Conservation (phyloP, 1,284 basidiomycete genomes). For the Singerocomus rubriflavus region DNA sequence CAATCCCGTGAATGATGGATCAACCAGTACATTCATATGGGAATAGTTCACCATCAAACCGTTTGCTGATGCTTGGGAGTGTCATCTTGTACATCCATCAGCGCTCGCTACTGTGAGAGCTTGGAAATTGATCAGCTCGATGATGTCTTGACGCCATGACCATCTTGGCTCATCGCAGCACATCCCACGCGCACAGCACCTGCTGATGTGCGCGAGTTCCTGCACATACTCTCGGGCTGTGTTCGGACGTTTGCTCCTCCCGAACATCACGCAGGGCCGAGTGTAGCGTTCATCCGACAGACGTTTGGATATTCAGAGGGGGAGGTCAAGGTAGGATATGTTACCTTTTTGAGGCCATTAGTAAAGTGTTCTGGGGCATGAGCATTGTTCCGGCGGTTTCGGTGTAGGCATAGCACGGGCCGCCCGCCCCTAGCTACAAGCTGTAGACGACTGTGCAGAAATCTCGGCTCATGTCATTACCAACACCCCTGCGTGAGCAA, state of each 20-base stretch:
- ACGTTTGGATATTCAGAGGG: conserved; percentile 80
- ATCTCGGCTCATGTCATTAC: conserved; percentile 63
- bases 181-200: conserved; percentile 62
- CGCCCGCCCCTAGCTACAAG: no score
- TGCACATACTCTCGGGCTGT: conserved; percentile 60
- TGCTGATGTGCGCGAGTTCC: conserved; percentile 56
- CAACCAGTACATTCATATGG: conserved; percentile 88
- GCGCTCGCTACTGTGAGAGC: no score
- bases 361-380: not conserved
- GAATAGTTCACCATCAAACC: conserved; percentile 99
- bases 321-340: conserved; percentile 61
- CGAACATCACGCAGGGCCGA: conserved; percentile 54
- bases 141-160: conserved; percentile 91
- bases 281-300: conserved; percentile 73
- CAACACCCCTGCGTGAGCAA: conserved; percentile 65
- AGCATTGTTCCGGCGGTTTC: not conserved
- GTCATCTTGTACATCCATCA: conserved; percentile 65
- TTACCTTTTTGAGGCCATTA: no score
- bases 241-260: conserved; percentile 68
- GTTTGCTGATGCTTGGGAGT: conserved; percentile 78
- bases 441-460: conserved; percentile 62
- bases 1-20: conserved; percentile 84
- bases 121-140: conserved; percentile 59
- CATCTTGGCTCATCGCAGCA: conserved; percentile 92
- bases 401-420: conserved; percentile 76